phyloP scores from a whole-genome alignment of 1,284 basidiomycete genomes.

The Athelia sp. region DNA sequence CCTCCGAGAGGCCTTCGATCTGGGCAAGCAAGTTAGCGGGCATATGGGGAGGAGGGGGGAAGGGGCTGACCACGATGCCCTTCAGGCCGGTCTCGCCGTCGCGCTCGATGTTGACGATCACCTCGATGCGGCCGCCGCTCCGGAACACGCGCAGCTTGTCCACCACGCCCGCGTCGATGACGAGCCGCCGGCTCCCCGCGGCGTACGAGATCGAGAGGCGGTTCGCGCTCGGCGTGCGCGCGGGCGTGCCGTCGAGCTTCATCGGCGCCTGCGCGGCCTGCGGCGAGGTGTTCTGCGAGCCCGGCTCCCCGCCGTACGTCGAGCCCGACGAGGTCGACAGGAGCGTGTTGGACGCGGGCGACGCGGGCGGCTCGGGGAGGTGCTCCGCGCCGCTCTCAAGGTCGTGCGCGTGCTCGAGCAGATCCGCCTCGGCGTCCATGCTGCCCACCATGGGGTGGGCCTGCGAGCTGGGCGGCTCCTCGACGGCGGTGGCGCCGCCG shows the following conservation, averaged over 20 bases:
- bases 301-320: constrained; percentile 25
- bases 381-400: constrained; percentile 36
- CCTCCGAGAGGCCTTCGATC: constrained; percentile 74
- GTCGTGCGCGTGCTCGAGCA: constrained; percentile 6
- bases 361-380: constrained; percentile 50
- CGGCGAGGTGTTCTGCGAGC: background rate
- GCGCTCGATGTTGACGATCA: constrained; percentile 57
- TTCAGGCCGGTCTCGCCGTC: constrained; percentile 55
- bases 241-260: constrained; percentile 10
- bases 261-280: background rate
- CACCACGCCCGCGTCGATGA: constrained; percentile 86
- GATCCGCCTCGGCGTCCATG: constrained; percentile 2
- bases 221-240: constrained; percentile 59
- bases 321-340: constrained; percentile 45
- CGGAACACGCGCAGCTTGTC: constrained; percentile 79
- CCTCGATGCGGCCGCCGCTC: constrained; percentile 81
- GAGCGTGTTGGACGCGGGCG: constrained; percentile 48
- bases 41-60: constrained; percentile 3
- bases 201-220: constrained; percentile 95
- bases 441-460: background rate
- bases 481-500: background rate
- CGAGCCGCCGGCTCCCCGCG: constrained; percentile 78
- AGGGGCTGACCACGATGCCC: constrained; percentile 64
- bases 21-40: too few relatives aligned
- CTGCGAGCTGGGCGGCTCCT: background rate